Evolutionary conservation across 1,284 basidiomycete species (phyloP), one percentile per base, ranked within the genome.

Genomic region (Cryptococcus sp.): DNA sequence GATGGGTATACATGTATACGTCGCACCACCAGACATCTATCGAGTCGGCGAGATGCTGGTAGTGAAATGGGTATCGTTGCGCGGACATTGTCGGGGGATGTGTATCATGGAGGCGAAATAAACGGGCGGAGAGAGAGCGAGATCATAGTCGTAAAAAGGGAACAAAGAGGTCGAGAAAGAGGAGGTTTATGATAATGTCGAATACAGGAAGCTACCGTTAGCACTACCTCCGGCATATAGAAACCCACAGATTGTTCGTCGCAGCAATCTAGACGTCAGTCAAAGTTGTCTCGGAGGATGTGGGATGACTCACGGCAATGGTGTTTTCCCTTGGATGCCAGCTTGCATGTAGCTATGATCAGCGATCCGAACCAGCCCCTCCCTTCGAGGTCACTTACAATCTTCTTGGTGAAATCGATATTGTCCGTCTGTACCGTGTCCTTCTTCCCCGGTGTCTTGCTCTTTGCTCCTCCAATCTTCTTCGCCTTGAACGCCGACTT

Each of bases 401-500:
- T 98, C 82, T 98, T 98, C 85, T 97, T 98, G 76, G 94, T 94
- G 75, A 97, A 99, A 76, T 97, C 92, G 60, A 94, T 80, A 34
- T 87, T 84, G 66, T 95, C 91, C 61, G 87, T 77, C 66, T 91
- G 87, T 83, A 94, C 85, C 35, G 82, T 82, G 59, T 92, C 87
- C 73, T 86, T 83, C 65, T 75, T 69, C 41, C 83, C 82, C 40
- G 82, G 80, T 61, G 87, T 85, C 79, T 88, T 86, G 38, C 83
- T 82, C 51, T 88, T 75, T 11, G 86, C 84, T 0, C 85, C 86
- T 4, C 78, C 89, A 53, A 94, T 88, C 79, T 97, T 97, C 84
- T 97, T 98, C 43, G 90, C 90, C 76, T 98, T 98, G 80, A 99
- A 99, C 5, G 94, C 94, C 14, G 91, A 94, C 76, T 99, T 99